phyloP scores from a whole-genome alignment of 192 early-diverging fungal genomes.

The Dissophora globulifera region DNA sequence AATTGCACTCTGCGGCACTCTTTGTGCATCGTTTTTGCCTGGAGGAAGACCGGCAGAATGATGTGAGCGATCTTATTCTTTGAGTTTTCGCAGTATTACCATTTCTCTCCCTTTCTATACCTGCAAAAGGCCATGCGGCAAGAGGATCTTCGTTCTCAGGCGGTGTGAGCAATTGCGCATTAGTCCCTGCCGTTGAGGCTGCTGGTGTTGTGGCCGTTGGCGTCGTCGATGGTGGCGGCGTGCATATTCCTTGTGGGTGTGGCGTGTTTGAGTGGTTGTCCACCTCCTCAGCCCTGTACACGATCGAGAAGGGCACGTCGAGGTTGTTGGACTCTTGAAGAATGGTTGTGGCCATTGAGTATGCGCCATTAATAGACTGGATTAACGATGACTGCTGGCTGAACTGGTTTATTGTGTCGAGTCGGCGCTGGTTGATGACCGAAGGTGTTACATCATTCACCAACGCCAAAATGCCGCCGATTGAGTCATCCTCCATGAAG shows the following conservation, averaged over 20 bases:
- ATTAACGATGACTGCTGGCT: constrained; percentile 45
- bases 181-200: no score
- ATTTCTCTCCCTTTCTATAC: neutral
- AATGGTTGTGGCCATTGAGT: constrained; percentile 42
- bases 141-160: constrained; percentile 2
- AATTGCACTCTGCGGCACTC: constrained; percentile 30
- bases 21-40: constrained; percentile 19
- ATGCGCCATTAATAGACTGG: constrained; percentile 33
- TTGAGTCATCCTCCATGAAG: constrained; percentile 35
- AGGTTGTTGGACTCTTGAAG: constrained; percentile 44
- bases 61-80: constrained; percentile 26
- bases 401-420: constrained; percentile 48
- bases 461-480: constrained; percentile 40
- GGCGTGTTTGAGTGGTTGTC: neutral
- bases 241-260: constrained; percentile 2
- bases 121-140: constrained; percentile 8
- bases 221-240: neutral
- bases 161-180: neutral
- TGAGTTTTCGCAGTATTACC: neutral
- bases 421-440: constrained; percentile 40
- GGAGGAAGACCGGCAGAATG: constrained; percentile 24
- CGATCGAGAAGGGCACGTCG: constrained; percentile 39
- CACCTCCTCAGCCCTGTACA: constrained; percentile 24
- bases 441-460: constrained; percentile 52
- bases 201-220: constrained; percentile 3